Evolutionary conservation across 495 filamentous ascomycete species (phyloP), one percentile per base, ranked within the genome.

Genomic region (Darksidea phi): DNA sequence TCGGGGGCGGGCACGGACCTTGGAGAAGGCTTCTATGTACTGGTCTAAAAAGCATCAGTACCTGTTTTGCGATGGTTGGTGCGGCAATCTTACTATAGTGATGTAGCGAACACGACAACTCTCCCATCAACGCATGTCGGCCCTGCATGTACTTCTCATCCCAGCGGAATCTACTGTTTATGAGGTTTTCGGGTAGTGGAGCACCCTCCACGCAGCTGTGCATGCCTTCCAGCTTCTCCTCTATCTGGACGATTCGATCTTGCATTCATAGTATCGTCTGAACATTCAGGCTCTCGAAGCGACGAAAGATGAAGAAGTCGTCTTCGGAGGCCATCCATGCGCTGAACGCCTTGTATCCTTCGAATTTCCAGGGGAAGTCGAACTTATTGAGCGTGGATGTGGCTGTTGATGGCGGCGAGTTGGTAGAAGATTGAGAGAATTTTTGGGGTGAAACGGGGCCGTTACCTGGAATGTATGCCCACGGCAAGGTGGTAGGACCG

Each of bases 301-400:
- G 61, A 18, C 75, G 67, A 15, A 76, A 32, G 2, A 77, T 63
- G 28, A 74, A 72, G 37, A 72, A 72, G 51, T 76, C 75, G 54
- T 73, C 64, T n/a, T 75, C 73, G 0, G 74, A 75, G 24, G 73
- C 69, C 28, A 74, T 66, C 58, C 70, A 75, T 32, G 57, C 46
- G 38, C 61, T 63, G 43, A 72, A 73, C 1, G 63, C 69, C 54
- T 57, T 61, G 56, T 76, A 77, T 6, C 75, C 75, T 24, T 70
- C 61, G 56, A 71, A 74, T 58, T 69, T 74, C 71, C 74, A 75
- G 1, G 54, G 23, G 6, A n/a, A n/a, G n/a, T n/a, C n/a, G n/a
- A n/a, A n/a, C n/a, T n/a, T n/a, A n/a, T n/a, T n/a, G n/a, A n/a
- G n/a, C n/a, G n/a, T n/a, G n/a, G n/a, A n/a, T n/a, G n/a, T n/a